Evolutionary conservation across 2,329 filamentous ascomycete species (phyloP), one percentile per base, ranked within the genome.

Genomic region (Basipetospora chlamydospora): DNA sequence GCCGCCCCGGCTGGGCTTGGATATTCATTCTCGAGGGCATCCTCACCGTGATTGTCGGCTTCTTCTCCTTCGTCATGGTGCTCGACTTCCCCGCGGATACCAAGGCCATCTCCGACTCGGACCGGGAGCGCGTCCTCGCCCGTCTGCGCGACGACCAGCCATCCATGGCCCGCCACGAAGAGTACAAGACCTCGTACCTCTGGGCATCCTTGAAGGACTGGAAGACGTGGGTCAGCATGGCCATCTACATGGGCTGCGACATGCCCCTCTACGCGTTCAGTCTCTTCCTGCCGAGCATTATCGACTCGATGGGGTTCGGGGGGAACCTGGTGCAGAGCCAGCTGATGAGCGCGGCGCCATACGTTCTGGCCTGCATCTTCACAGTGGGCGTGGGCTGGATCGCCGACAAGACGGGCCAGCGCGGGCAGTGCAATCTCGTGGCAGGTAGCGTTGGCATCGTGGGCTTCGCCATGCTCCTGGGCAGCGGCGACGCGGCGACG

Each of bases 1-100:
- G 63, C 6, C 53, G 53, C 26, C 48, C 58, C 1, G 70, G 70
- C 7, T 77, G 70, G 69, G 63, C 64, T 2, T 77, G 66, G 73
- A 73, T 75, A 39, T 75, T 75, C 39, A 71, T 80, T 40, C 59
- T 80, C 15, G 74, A 80, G 56, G 81, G 81, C 4, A 55, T 84
- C 1, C 62, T 70, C 0, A 85, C 80, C 0, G 63, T 83, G 2
- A 2, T 82, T 2, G 64, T 82, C 5, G 81, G 78, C 1, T 40
- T 77, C 4, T 55, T 63, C 1, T 77, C 71, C 5, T 84, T 77
- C 58, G 84, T 74, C 71, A 66, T 80, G 57, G 78, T 87, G 3
- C 72, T 82, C 46, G 82, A 90, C 49, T 88, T 83, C 52, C 83
- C 83, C 0, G 79, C 83, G 44, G 66, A 77, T 32, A 80, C 81